Evolutionary conservation across 2,329 filamentous ascomycete species (phyloP).

Genomic region (Coniella vitis): DNA sequence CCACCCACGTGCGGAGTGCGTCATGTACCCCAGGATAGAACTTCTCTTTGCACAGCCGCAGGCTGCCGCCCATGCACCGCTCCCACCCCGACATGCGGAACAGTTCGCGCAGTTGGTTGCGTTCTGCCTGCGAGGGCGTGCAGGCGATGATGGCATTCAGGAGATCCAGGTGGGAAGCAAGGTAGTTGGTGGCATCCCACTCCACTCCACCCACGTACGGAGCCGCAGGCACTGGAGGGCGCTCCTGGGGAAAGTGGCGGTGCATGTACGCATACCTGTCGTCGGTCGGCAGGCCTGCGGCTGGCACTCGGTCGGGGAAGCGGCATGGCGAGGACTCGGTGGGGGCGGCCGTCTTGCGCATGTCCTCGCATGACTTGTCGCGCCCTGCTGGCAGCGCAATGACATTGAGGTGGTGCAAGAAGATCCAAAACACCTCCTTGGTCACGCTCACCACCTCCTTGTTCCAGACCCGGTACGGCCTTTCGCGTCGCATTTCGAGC

Average conservation of each 20-base stretch:
- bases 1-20: constrained; percentile 82
- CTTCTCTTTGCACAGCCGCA: constrained; percentile 94
- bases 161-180: constrained; percentile 86
- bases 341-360: constrained; percentile 18
- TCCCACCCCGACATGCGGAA: constrained; percentile 84
- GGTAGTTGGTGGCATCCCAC: constrained; percentile 97
- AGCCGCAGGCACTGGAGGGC: constrained; percentile 85
- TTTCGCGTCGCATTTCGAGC: constrained; percentile 75
- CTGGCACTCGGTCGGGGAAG: constrained; percentile 13
- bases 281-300: constrained; percentile 23
- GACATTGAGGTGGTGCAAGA: constrained; percentile 88
- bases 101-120: constrained; percentile 72
- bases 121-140: constrained; percentile 59
- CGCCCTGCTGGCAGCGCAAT: constrained; percentile 52
- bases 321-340: constrained; percentile 16
- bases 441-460: constrained; percentile 89
- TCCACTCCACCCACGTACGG: constrained; percentile 96
- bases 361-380: constrained; percentile 28
- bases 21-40: constrained; percentile 93
- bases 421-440: constrained; percentile 99
- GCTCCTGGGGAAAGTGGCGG: constrained; percentile 74
- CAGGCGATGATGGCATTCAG: constrained; percentile 86
- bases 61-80: constrained; percentile 74
- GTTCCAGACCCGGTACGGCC: constrained; percentile 90
- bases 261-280: constrained; percentile 51